Evolutionary conservation across 129 eudicot species (phyloP).

Genomic region (Arctium minus): DNA sequence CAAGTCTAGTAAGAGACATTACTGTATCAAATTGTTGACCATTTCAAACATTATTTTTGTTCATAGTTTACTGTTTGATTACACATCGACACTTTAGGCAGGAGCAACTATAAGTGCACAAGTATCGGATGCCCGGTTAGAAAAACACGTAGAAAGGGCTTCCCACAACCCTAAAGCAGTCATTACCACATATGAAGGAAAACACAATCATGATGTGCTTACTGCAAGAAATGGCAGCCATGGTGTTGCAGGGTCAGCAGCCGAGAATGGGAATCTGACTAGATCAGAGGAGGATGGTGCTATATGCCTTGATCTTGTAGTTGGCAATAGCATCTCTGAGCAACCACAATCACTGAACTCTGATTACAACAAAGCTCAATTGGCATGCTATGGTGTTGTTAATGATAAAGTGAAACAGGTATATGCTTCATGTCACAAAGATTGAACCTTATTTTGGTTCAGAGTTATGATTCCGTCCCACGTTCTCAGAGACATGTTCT

Average conservation of each 20-base stretch:
- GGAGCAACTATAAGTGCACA: slow-evolving; percentile 95
- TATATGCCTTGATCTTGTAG: slow-evolving; percentile 63
- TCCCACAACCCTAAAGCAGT: slow-evolving; percentile 84
- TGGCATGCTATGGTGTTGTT: slow-evolving; percentile 43
- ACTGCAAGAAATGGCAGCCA: slow-evolving; percentile 50
- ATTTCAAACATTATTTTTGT: background rate
- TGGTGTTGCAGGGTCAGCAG: slow-evolving; percentile 32
- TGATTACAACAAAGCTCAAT: slow-evolving; percentile 24
- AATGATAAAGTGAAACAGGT: slow-evolving; percentile 3
- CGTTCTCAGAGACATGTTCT: too few relatives aligned
- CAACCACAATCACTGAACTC: slow-evolving; percentile 24
- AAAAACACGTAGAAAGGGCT: slow-evolving; percentile 89
- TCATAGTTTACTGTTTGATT: background rate
- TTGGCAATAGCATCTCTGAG: slow-evolving; percentile 39
- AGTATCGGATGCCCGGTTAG: slow-evolving; percentile 69
- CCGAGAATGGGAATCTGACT: slow-evolving; percentile 21
- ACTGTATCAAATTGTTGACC: too few relatives aligned
- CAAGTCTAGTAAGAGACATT: background rate
- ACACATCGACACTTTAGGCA: slow-evolving; percentile 15
- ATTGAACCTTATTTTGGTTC: too few relatives aligned
- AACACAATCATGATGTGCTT: slow-evolving; percentile 85
- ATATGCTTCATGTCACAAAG: too few relatives aligned
- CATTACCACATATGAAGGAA: slow-evolving; percentile 86
- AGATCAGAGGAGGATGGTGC: slow-evolving; percentile 35
- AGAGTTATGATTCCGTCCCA: too few relatives aligned